phyloP scores from a whole-genome alignment of 2,329 filamentous ascomycete species.

The Didymella lethalis region DNA sequence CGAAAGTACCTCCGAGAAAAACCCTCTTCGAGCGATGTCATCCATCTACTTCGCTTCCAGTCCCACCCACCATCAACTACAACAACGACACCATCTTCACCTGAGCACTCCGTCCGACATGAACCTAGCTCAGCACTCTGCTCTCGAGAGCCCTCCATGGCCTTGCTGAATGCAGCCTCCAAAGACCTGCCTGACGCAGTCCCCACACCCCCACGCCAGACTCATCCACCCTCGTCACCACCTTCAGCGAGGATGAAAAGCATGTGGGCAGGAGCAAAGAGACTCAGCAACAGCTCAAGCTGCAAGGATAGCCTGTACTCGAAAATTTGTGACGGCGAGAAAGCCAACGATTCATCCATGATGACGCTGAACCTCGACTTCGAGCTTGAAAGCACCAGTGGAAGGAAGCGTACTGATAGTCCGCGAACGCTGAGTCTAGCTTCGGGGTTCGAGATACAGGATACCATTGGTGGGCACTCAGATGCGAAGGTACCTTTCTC shows the following conservation, averaged over 20 bases:
- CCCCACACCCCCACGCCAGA: constrained; percentile 32
- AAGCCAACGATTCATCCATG: constrained; percentile 16
- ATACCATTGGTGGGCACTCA: constrained; percentile 25
- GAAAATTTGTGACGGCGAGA: constrained; percentile 21
- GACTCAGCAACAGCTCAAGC: constrained; percentile 23
- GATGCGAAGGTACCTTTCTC: neutral
- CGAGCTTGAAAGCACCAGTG: constrained; percentile 14
- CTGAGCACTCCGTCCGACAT: constrained; percentile 21
- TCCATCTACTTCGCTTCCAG: constrained; percentile 35
- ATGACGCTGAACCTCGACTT: constrained; percentile 33
- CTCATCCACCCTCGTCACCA: constrained; percentile 29
- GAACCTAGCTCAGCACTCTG: constrained; percentile 19
- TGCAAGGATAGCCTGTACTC: constrained; percentile 26
- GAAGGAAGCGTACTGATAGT: constrained; percentile 14
- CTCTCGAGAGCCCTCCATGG: constrained; percentile 29
- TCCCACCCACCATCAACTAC: constrained; percentile 24
- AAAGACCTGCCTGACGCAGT: constrained; percentile 32
- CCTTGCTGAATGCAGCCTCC: constrained; percentile 36
- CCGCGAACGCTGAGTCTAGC: constrained; percentile 19
- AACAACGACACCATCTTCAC: constrained; percentile 25
- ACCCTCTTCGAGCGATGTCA: constrained; percentile 40
- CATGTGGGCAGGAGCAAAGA: constrained; percentile 32
- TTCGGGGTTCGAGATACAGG: constrained; percentile 32
- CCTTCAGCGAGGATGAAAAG: constrained; percentile 36
- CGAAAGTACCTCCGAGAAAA: constrained; percentile 42